Conservation (phyloP, 2,329 filamentous ascomycete genomes). For the Colletotrichum theobromicola region DNA sequence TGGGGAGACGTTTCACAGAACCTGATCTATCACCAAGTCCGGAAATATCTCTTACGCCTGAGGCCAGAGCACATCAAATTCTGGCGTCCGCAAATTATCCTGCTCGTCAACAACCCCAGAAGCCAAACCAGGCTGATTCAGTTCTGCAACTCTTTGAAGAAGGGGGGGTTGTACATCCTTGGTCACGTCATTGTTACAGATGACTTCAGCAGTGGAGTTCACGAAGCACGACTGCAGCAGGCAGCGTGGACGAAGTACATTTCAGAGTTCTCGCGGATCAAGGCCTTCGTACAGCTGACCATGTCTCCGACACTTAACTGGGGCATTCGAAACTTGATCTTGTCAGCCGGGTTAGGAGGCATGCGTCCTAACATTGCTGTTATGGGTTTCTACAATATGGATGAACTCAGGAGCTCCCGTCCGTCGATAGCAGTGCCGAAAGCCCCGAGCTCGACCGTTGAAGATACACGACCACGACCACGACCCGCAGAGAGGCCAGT, state of each 20-base stretch:
- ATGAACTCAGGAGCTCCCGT: conserved; percentile 70
- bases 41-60: conserved; percentile 85
- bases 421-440: conserved; percentile 64
- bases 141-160: conserved; percentile 91
- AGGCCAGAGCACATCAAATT: conserved; percentile 92
- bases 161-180: conserved; percentile 83
- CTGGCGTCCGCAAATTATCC: conserved; percentile 86
- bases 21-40: conserved; percentile 83
- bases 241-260: conserved; percentile 86
- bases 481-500: conserved; percentile 35
- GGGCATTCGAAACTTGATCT: conserved; percentile 82
- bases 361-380: conserved; percentile 91
- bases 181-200: conserved; percentile 88
- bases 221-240: conserved; percentile 82
- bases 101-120: conserved; percentile 84
- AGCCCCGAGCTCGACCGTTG: conserved; percentile 40
- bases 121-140: conserved; percentile 83
- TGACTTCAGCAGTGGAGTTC: conserved; percentile 79
- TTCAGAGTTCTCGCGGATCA: conserved; percentile 80
- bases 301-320: conserved; percentile 84
- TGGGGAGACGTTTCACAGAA: conserved; percentile 93
- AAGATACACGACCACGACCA: conserved; percentile 33
- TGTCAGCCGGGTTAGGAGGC: conserved; percentile 82
- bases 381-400: conserved; percentile 79
- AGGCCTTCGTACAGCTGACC: conserved; percentile 86